Evolutionary conservation across 1,284 basidiomycete species (phyloP), one percentile per base, ranked within the genome.

Genomic region (Apiotrichum domesticum): DNA sequence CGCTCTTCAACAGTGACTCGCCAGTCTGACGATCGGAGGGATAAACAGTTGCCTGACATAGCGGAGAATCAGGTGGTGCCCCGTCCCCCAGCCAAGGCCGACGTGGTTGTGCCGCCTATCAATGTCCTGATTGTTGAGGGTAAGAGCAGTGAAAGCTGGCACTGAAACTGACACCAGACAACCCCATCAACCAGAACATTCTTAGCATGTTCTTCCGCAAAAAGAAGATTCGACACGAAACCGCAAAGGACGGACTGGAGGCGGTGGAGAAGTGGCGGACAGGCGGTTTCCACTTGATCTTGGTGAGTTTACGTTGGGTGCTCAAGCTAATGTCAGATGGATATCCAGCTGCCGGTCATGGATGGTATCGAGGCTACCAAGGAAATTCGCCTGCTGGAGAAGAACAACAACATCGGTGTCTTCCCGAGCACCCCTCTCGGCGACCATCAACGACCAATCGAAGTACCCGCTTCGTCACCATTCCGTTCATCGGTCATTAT

Each of bases 341-440:
- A 99, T 77, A 98, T 99, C 60, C 95, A 98, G 79, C 90, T 99
- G 82, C 96, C 96, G 6, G 87, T 98, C 64, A 97, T 98, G 89
- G 90, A 96, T 74, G 96, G 96, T 33, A 97, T 98, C 51, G 85
- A 90, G 70, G 96, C 96, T 3, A 98, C 96, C 0, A 94, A 93
- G 68, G 90, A 95, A 73, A 99, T 99, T 57, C 83, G 96, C 49
- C 83, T 86, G 61, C 77, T 95, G 51, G 95, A 98, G 75, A 84
- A 85, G 63, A 64, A 75, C 44, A 78, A 78, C 67, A 87, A 87
- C 56, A 79, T 84, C 40, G 84, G 85, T 44, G 85, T 87, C 5
- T 90, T 85, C 72, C 87, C 86, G 6, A 80, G 82, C 4, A 82
- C 81, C 1, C 80, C 81, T 0, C 81, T 83, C 29, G 81, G 81